Conservation (phyloP, 73 alveolate genomes). For the Paramecium caudatum region DNA sequence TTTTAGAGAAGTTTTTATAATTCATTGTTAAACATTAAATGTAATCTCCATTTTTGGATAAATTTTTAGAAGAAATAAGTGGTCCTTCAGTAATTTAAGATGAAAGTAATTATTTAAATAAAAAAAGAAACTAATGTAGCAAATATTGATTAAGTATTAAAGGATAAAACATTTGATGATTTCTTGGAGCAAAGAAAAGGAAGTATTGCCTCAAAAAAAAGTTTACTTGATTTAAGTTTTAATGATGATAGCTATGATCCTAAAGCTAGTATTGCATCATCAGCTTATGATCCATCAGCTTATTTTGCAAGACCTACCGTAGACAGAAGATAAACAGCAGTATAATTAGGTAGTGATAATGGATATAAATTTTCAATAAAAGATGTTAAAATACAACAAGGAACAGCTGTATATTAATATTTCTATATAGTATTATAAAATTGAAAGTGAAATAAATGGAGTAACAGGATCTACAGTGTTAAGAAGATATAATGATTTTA, state of each 20-base stretch:
- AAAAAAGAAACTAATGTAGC: not conserved
- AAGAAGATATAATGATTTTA: slow-evolving; percentile 63
- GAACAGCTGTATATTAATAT: not conserved
- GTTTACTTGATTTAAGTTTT: not conserved
- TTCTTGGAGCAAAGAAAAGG: not conserved
- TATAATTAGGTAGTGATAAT: not conserved
- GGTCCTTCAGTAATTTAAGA: not conserved
- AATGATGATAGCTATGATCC: slow-evolving; percentile 25
- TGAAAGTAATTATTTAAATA: not conserved
- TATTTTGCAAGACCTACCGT: not conserved
- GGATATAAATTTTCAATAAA: slow-evolving; percentile 5
- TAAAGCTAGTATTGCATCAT: not conserved
- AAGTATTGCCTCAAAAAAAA: not conserved
- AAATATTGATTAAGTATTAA: not conserved
- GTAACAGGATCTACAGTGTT: not conserved
- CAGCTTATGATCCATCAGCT: not conserved
- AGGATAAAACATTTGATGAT: slow-evolving; percentile 14
- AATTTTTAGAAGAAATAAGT: not conserved
- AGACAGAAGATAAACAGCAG: not conserved
- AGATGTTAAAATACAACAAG: not conserved
- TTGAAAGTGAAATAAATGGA: slow-evolving; percentile 7
- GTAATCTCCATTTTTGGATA: not conserved
- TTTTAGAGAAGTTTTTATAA: not conserved
- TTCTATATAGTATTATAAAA: slow-evolving; percentile 18
- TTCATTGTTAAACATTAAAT: slow-evolving; percentile 12